These are phyloP conservation scores for Phytophthora hybrid DNA, from an alignment of 352 stramenopile species.

Conservation along the genomic window DNA sequence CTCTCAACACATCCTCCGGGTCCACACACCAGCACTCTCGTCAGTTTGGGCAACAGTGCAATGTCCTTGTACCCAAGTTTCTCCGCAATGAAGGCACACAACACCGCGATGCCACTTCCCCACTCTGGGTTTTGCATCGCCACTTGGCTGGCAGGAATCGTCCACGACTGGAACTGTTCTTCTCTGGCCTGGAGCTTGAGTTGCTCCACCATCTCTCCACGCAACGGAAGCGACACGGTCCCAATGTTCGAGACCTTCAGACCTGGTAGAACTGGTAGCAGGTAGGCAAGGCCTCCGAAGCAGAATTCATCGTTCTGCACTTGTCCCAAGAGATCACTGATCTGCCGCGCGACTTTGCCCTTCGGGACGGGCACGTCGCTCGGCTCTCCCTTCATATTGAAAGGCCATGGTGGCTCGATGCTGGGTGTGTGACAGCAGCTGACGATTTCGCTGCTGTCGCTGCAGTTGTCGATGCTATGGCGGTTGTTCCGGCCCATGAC, in stretches of 20 bases:
- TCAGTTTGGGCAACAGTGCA: slow-evolving; percentile 5
- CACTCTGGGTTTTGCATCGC: slow-evolving; percentile 21
- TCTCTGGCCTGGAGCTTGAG: neutral
- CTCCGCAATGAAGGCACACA: slow-evolving; percentile 9
- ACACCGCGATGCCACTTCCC: slow-evolving; percentile 5
- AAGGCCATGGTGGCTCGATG: slow-evolving; percentile 2
- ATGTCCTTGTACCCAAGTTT: slow-evolving; percentile 15
- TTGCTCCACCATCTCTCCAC: slow-evolving; percentile 9
- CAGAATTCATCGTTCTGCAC: neutral
- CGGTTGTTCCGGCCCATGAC: neutral
- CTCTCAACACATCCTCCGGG: neutral
- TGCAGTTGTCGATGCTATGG: neutral
- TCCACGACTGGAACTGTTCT: slow-evolving; percentile 4
- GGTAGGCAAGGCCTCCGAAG: slow-evolving; percentile 13
- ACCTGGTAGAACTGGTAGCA: slow-evolving; percentile 14
- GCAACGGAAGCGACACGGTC: slow-evolving; percentile 17
- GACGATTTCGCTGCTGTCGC: neutral
- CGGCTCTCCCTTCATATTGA: slow-evolving; percentile 1
- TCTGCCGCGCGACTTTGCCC: slow-evolving; percentile 11
- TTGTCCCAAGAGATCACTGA: slow-evolving; percentile 17
- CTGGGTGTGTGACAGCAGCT: neutral
- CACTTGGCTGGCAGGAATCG: slow-evolving; percentile 5
- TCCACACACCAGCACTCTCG: slow-evolving; percentile 16
- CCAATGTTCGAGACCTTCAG: slow-evolving; percentile 16
- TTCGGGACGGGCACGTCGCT: slow-evolving; percentile 9